Conservation (phyloP, 305 asterid genomes). For the Ruellia speciosa region DNA sequence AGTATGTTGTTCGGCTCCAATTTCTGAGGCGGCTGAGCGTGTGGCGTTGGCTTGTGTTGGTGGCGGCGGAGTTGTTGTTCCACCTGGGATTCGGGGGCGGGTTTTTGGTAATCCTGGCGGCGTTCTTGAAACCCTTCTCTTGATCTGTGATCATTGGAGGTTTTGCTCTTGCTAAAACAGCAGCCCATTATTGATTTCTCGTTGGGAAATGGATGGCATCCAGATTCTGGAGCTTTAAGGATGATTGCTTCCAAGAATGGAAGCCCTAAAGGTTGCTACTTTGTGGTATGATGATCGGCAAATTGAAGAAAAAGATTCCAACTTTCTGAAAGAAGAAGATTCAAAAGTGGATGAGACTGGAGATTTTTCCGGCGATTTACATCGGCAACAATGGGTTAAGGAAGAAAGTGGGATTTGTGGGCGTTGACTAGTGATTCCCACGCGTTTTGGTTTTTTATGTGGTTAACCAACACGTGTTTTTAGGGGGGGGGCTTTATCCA, state of each 20-base stretch:
- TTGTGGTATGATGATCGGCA: no score
- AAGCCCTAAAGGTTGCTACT: no score
- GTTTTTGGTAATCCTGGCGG: constrained; percentile 37
- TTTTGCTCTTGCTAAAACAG: constrained; percentile 53
- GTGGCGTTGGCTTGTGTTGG: not conserved
- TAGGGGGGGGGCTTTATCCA: no score
- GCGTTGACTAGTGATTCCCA: constrained; percentile 27
- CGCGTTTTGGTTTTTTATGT: constrained; percentile 18
- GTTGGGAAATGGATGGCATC: constrained; percentile 18
- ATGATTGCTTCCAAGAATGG: no score
- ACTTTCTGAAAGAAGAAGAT: not conserved
- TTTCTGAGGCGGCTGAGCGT: constrained; percentile 23
- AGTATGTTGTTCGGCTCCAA: constrained; percentile 38
- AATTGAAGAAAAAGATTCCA: no score
- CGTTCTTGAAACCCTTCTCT: constrained; percentile 24
- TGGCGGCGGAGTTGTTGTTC: constrained; percentile 18
- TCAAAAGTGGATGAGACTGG: constrained; percentile 10
- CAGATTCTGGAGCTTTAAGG: constrained; percentile 26
- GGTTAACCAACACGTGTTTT: no score
- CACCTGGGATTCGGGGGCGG: constrained; percentile 22
- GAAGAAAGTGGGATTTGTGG: constrained; percentile 14
- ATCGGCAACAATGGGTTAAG: constrained; percentile 11
- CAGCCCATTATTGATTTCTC: constrained; percentile 42
- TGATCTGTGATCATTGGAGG: constrained; percentile 40
- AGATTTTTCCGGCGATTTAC: constrained; percentile 1